These are phyloP conservation scores for Penicillium coprophilum DNA, from an alignment of 495 filamentous ascomycete species.

Conservation along the genomic window DNA sequence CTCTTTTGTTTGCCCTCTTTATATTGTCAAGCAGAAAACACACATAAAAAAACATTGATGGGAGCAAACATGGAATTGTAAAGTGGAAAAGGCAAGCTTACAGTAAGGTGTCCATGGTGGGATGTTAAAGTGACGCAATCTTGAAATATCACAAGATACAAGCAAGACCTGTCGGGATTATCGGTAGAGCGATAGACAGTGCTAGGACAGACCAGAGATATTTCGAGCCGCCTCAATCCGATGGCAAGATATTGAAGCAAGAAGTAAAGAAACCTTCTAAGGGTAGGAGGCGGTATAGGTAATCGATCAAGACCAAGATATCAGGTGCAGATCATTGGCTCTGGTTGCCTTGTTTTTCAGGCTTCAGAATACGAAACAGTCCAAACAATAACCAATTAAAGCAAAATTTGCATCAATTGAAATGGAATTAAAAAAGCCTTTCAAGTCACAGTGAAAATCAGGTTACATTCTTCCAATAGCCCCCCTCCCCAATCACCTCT, in stretches of 20 bases:
- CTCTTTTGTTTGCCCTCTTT: neutral
- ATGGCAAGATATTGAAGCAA: constrained; percentile 4
- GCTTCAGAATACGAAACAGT: neutral
- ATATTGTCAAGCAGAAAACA: constrained; percentile 2
- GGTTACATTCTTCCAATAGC: neutral
- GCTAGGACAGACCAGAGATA: neutral
- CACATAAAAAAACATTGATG: neutral
- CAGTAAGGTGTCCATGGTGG: constrained; percentile 76
- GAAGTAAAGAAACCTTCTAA: neutral
- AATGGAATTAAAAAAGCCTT: neutral
- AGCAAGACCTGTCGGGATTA: neutral
- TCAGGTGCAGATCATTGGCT: constrained; percentile 15
- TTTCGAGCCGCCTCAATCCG: neutral
- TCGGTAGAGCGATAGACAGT: neutral
- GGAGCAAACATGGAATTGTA: neutral
- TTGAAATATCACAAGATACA: neutral
- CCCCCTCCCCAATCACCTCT: neutral
- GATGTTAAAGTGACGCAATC: constrained; percentile 8
- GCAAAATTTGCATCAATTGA: neutral
- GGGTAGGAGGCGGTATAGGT: constrained; percentile 22
- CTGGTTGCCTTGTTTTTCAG: neutral
- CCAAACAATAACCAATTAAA: neutral
- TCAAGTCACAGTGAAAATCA: neutral
- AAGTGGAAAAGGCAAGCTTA: constrained; percentile 45
- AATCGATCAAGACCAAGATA: constrained; percentile 24